Conservation (phyloP, 495 filamentous ascomycete species). For the Collariella sp. region DNA sequence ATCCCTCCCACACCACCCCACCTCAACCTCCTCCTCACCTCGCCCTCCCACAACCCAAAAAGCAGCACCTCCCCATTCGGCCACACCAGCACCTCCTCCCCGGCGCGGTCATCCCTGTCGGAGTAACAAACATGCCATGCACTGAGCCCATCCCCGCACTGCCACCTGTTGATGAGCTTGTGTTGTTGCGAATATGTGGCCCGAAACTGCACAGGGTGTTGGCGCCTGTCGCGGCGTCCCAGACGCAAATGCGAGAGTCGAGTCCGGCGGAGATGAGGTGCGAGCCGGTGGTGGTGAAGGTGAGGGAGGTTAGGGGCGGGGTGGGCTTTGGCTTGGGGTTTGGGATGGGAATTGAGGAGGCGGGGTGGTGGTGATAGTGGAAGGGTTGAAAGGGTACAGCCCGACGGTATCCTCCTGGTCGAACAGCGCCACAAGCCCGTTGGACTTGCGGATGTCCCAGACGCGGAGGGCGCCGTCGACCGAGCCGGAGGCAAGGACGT, state of each 20-base stretch:
- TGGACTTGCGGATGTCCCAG: constrained; percentile 73
- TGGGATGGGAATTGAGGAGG: constrained; percentile 1
- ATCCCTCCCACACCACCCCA: constrained; percentile 36
- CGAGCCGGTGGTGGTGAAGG: constrained; percentile 70
- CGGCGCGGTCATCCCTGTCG: constrained; percentile 40
- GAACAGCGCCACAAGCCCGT: constrained; percentile 62
- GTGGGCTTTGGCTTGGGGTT: constrained; percentile 56
- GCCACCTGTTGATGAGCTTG: no score
- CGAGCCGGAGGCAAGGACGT: constrained; percentile 70
- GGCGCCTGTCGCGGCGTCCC: constrained; percentile 67
- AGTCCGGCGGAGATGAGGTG: constrained; percentile 71
- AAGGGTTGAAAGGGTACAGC: constrained; percentile 22
- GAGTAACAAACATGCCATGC: constrained; percentile 49
- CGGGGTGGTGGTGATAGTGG: no score
- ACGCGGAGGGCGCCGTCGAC: constrained; percentile 70
- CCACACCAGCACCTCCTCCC: constrained; percentile 60
- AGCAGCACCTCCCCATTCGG: constrained; percentile 71
- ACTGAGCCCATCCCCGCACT: constrained; percentile 47
- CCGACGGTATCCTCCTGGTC: constrained; percentile 78
- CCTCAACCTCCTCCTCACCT: constrained; percentile 43
- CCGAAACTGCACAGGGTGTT: constrained; percentile 82
- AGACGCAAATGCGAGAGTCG: constrained; percentile 73
- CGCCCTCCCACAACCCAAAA: constrained; percentile 60
- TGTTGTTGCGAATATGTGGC: constrained; percentile 64
- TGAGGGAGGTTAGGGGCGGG: constrained; percentile 67